These are phyloP conservation scores for Collybia nuda DNA, from an alignment of 768 basidiomycete genomes.

Conservation along the genomic window DNA sequence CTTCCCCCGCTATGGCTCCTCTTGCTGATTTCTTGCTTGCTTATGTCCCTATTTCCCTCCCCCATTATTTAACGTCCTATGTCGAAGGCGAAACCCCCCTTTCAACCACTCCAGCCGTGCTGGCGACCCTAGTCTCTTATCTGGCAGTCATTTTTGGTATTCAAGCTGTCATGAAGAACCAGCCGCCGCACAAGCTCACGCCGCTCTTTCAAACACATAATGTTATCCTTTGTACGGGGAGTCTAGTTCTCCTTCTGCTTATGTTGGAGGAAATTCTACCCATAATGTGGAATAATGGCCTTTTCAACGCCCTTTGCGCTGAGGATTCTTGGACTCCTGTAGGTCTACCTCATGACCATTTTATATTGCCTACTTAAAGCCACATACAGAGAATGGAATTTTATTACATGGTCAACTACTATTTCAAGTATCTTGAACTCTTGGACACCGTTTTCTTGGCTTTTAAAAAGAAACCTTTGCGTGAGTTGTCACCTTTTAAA, in stretches of 20 bases:
- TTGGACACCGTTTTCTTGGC: constrained; percentile 96
- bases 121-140: constrained; percentile 72
- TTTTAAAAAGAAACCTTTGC: constrained; percentile 96
- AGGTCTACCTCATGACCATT: constrained; percentile 28
- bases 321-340: constrained; percentile 85
- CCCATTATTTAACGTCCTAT: constrained; percentile 59
- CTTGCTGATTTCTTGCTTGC: constrained; percentile 73
- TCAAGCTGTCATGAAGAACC: constrained; percentile 80
- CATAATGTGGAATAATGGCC: constrained; percentile 66
- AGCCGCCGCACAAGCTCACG: constrained; percentile 72
- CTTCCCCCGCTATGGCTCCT: constrained; percentile 51
- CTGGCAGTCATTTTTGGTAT: constrained; percentile 87
- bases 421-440: constrained; percentile 96
- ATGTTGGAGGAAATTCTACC: constrained; percentile 93
- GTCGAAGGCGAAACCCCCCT: constrained; percentile 77
- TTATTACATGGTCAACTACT: constrained; percentile 99
- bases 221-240: constrained; percentile 81
- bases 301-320: constrained; percentile 79
- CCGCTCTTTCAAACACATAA: constrained; percentile 90
- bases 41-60: constrained; percentile 56
- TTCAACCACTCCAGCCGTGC: constrained; percentile 77
- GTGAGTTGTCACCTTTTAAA: constrained; percentile 41
- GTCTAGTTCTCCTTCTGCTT: constrained; percentile 78
- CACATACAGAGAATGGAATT: constrained; percentile 77
- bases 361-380: constrained; percentile 6